Evolutionary conservation across 1,284 basidiomycete genomes (phyloP), one percentile per base, ranked within the genome.

Genomic region (Porogramme epimiltina): DNA sequence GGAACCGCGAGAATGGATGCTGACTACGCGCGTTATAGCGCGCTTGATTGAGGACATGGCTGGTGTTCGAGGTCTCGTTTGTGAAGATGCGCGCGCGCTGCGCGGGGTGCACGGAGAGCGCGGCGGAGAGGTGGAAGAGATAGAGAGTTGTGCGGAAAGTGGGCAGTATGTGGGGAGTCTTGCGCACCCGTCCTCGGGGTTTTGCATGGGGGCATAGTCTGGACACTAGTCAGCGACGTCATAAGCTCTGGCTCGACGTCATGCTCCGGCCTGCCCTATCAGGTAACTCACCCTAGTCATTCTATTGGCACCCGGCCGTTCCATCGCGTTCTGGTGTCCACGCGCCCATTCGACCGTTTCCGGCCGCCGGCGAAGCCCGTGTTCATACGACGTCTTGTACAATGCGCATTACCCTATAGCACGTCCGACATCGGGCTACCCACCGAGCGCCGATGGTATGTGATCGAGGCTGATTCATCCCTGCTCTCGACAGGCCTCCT

Each of bases 21-120:
- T 42, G 45, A 60, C 54, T 42, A 62, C 54, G 48, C 53, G 59
- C 15, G 61, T 45, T 43, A 62, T 23, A n/a, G 46, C 57, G 47
- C 55, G 57, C 54, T 56, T 58, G 50, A 62, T 40, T 15, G 61
- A 47, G 42, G 57, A 42, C 57, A 59, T 59, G 45, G 47, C 39
- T 47, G 39, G 44, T 37, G 33, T 47, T 22, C 18, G 45, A 11
- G 25, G 24, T 19, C 23, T 2, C 3, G 37, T 13, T 24, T 20
- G 15, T 47, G 37, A 11, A 18, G 20, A 15, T 18, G 13, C 18
- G 20, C 1, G 25, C 13, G 25, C 22, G 25, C 24, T 13, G 45
- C 18, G 16, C 18, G 4, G 20, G n/a, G 36, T 45, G 23, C 31
- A 25, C 22, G 37, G 8, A 26, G 45, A 26, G 24, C n/a, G 45